A percentile compares a stretch with the other conserved stretches of the same genome.
Conservation (phyloP, 2,329 filamentous ascomycete species). For the Clonostachys rosea region DNA sequence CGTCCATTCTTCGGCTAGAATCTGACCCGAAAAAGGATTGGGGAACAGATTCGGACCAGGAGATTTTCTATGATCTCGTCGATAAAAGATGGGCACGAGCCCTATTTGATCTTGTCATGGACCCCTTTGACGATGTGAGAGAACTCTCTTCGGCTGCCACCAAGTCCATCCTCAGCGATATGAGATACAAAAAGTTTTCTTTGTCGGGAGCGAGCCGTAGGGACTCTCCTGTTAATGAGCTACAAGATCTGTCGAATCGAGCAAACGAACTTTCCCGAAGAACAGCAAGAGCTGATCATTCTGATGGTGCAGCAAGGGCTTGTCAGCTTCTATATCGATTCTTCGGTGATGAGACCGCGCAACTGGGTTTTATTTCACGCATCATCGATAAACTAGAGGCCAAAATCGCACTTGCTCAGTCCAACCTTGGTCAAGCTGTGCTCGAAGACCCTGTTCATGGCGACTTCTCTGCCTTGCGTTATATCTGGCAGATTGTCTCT, state of each 20-base stretch:
- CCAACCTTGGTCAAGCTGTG: constrained; percentile 63
- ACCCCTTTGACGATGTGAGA: constrained; percentile 91
- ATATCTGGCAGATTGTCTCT: constrained; percentile 47
- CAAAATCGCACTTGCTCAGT: constrained; percentile 59
- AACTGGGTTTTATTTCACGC: constrained; percentile 45
- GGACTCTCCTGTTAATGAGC: constrained; percentile 13
- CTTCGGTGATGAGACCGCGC: constrained; percentile 33
- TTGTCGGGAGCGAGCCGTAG: not conserved
- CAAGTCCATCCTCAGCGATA: constrained; percentile 37
- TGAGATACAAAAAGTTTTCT: constrained; percentile 15
- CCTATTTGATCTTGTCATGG: constrained; percentile 74
- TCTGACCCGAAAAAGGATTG: constrained; percentile 45
- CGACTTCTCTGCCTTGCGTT: constrained; percentile 61
- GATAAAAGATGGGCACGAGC: constrained; percentile 52
- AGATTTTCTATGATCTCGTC: constrained; percentile 32
- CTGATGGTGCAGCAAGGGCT: constrained; percentile 80
- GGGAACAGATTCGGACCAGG: constrained; percentile 30
- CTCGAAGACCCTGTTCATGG: constrained; percentile 65
- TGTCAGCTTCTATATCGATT: constrained; percentile 66
- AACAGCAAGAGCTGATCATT: constrained; percentile 85
- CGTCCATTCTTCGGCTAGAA: constrained; percentile 63
- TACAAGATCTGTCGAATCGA: constrained; percentile 41
- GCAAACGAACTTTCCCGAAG: constrained; percentile 56
- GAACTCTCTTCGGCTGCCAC: constrained; percentile 48
- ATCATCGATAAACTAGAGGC: constrained; percentile 59